Base-by-base conservation (phyloP, 768 basidiomycete genomes). In the Trametes maxima region DNA sequence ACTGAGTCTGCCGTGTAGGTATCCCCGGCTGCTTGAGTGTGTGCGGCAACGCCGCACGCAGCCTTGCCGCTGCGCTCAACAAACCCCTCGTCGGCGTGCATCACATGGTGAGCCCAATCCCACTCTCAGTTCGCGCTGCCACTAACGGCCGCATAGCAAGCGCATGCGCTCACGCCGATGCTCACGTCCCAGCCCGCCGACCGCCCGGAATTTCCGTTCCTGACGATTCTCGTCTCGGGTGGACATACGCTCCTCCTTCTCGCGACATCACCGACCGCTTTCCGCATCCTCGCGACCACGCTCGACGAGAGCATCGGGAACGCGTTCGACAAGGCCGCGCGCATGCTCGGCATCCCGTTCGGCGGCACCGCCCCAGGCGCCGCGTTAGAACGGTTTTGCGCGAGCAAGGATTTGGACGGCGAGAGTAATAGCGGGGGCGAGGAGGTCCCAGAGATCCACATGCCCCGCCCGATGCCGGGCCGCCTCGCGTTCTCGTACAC, bases 201-300 rank as follows among this genome's bases (percentile, higher is more conserved):
- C 54, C 78, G 69, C 74, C 94, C 72, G 54, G 67, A 53, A 22
- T 98, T 90, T 71, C 96, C 96, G 0, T 98, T 95, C 77, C 81
- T 98, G 37, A 88, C 90, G 0, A 79, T 98, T 13, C 81, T 98
- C 17, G 80, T 96, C 49, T 95, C 94, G 0, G 96, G 96, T n/a
- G 95, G 95, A 2, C 96, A 98, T 72, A 95, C 95, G 0, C 79
- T 98, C 40, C 80, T 98, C 39, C 79, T 97, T 1, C 85, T 96
- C 12, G 92, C 88, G 0, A 78, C 71, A 0, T 86, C 87, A 1
- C 71, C 73, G 25, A 77, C 75, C 5, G 74, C 78, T 0, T 97
- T 92, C 72, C 78, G 79, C 60, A 83, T 90, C 40, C 76, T 98
- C 28, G 88, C 90, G 0, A 88, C 87, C 16, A 92, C 90, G 0